Percentiles rank a stretch among this genome's conserved stretches.
Conservation (phyloP, 805 yeast species). For the Teunomyces atbi region DNA sequence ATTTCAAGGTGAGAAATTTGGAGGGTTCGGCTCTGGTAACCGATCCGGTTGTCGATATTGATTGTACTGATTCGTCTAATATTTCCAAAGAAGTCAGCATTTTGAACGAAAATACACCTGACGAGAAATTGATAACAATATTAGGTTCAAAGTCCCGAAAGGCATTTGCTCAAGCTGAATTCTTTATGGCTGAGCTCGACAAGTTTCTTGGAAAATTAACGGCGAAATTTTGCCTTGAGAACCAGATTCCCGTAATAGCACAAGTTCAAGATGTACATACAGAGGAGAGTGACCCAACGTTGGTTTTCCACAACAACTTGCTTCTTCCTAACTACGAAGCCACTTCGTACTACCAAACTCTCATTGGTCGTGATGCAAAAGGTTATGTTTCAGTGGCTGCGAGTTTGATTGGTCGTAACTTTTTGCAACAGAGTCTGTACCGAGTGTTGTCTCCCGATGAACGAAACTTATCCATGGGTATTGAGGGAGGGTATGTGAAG, state of each 20-base stretch:
- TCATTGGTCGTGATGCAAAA: slow-evolving; percentile 32
- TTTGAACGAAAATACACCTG: not conserved
- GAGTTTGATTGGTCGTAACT: slow-evolving; percentile 31
- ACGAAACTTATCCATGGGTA: slow-evolving; percentile 25
- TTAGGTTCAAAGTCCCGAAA: slow-evolving; percentile 3
- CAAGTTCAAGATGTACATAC: slow-evolving; percentile 16
- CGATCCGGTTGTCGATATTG: slow-evolving; percentile 8
- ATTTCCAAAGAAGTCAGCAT: slow-evolving; percentile 14
- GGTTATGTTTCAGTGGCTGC: slow-evolving; percentile 38
- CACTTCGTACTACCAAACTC: slow-evolving; percentile 33
- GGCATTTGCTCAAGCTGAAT: slow-evolving; percentile 12
- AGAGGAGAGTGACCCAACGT: slow-evolving; percentile 12
- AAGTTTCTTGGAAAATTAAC: slow-evolving; percentile 25
- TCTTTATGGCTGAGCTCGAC: slow-evolving; percentile 27
- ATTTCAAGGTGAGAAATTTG: slow-evolving; percentile 30
- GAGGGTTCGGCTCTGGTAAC: slow-evolving; percentile 23
- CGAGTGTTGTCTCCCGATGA: slow-evolving; percentile 12
- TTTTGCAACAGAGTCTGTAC: slow-evolving; percentile 17
- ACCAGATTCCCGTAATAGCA: slow-evolving; percentile 17
- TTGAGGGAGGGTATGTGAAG: slow-evolving; percentile 28
- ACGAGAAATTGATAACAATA: slow-evolving; percentile 9
- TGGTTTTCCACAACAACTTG: slow-evolving; percentile 33
- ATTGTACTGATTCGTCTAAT: slow-evolving; percentile 14
- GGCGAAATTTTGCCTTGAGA: slow-evolving; percentile 19
- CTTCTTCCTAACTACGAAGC: slow-evolving; percentile 38